A percentile compares a stretch with the other conserved stretches of the same genome.
phyloP scores from a whole-genome alignment of 108 stramenopile genomes.

The Fragilaria crotonensis region DNA sequence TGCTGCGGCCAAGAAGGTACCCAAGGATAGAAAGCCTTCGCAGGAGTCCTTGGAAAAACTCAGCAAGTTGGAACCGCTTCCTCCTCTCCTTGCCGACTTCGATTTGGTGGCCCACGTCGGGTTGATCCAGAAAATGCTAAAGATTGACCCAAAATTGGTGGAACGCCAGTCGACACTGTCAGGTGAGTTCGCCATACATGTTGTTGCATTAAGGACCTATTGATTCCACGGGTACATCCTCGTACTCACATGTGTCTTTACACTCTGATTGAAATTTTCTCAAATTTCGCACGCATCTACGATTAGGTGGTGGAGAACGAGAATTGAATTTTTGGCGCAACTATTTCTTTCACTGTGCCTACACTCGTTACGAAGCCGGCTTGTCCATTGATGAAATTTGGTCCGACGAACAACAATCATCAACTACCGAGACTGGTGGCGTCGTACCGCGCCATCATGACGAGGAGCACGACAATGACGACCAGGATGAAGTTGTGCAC shows the following conservation, averaged over 20 bases:
- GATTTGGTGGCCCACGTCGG: slow-evolving; percentile 83
- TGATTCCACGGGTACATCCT: no score
- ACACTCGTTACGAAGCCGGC: slow-evolving; percentile 75
- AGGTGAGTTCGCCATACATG: slow-evolving; percentile 14
- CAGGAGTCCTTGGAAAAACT: slow-evolving; percentile 46
- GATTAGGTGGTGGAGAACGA: slow-evolving; percentile 43
- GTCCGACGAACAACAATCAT: slow-evolving; percentile 45
- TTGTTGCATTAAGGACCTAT: background rate
- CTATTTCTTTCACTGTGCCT: slow-evolving; percentile 87
- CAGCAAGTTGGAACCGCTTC: slow-evolving; percentile 66
- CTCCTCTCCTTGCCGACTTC: slow-evolving; percentile 58
- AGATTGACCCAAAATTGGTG: slow-evolving; percentile 58
- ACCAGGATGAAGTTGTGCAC: background rate
- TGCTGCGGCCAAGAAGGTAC: slow-evolving; percentile 15
- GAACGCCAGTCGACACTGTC: slow-evolving; percentile 55
- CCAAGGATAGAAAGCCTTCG: slow-evolving; percentile 11
- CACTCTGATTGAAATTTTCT: no score
- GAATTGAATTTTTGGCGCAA: slow-evolving; percentile 78
- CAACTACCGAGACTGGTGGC: slow-evolving; percentile 15
- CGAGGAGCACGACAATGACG: background rate
- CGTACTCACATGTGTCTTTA: no score
- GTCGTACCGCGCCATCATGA: slow-evolving; percentile 4
- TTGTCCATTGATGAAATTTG: slow-evolving; percentile 86
- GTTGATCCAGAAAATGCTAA: slow-evolving; percentile 63
- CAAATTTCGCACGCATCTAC: background rate